Conservation (phyloP, 306 rosid species). For the Abrus pulchellus region DNA sequence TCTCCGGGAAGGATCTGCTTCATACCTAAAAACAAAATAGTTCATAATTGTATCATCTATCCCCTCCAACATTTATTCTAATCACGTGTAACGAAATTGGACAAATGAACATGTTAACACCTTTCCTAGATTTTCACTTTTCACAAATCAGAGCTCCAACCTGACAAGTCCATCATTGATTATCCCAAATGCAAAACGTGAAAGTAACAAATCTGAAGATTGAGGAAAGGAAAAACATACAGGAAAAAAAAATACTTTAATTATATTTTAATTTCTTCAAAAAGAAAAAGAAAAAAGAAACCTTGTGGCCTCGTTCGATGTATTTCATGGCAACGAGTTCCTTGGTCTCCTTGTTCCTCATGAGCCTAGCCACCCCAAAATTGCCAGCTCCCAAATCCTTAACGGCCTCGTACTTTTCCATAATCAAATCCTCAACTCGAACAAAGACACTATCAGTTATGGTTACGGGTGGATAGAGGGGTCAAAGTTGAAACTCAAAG, state of each 20-base stretch:
- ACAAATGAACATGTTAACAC: slow-evolving; percentile 31
- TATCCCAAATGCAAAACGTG: slow-evolving; percentile 43
- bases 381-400: slow-evolving; percentile 83
- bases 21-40: slow-evolving; percentile 11
- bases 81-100: slow-evolving; percentile 17
- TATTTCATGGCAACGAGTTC: slow-evolving; percentile 88
- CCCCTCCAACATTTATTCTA: slow-evolving; percentile 11
- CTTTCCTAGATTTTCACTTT: slow-evolving; percentile 32
- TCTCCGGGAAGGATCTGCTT: slow-evolving; percentile 35
- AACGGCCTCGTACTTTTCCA: slow-evolving; percentile 77
- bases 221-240: background rate
- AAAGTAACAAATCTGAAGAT: slow-evolving; percentile 38
- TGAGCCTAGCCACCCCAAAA: slow-evolving; percentile 79
- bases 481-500: slow-evolving; percentile 20
- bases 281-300: slow-evolving; percentile 5
- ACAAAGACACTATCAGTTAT: background rate
- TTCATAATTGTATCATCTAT: slow-evolving; percentile 23
- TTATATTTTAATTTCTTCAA: background rate
- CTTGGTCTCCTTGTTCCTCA: slow-evolving; percentile 79
- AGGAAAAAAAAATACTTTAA: background rate
- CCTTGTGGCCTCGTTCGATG: slow-evolving; percentile 82
- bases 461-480: background rate
- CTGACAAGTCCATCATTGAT: slow-evolving; percentile 21
- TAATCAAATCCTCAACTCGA: slow-evolving; percentile 35
- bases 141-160: slow-evolving; percentile 41